Percentiles rank a stretch among this genome's conserved stretches.
Evolutionary conservation across 768 basidiomycete species (phyloP).

Genomic region (Naganishia kalamii): DNA sequence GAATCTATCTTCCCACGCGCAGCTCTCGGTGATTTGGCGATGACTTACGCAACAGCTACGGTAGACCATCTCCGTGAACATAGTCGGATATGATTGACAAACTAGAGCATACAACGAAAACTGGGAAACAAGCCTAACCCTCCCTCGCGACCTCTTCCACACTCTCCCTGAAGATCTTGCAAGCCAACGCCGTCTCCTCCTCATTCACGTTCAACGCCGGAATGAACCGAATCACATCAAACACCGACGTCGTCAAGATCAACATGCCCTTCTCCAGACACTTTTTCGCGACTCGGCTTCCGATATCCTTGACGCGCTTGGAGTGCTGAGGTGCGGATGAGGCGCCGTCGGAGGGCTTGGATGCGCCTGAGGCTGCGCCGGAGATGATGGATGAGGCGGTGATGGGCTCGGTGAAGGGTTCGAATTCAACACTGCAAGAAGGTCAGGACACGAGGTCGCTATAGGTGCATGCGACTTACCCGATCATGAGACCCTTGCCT

Average conservation of each 20-base stretch:
- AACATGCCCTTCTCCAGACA: constrained; percentile 82
- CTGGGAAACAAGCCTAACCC: constrained; percentile 33
- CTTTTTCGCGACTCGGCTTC: constrained; percentile 64
- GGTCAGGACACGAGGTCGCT: constrained; percentile 32
- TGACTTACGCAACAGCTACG: no score
- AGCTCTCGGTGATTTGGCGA: no score
- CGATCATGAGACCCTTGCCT: constrained; percentile 83
- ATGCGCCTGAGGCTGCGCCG: constrained; percentile 50
- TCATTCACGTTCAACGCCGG: constrained; percentile 76
- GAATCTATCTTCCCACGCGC: no score
- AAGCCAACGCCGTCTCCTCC: constrained; percentile 61
- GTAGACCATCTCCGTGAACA: no score
- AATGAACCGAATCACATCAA: constrained; percentile 70
- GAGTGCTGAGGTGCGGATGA: constrained; percentile 39
- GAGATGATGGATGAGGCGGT: constrained; percentile 50
- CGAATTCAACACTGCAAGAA: constrained; percentile 30
- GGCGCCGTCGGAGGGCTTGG: constrained; percentile 16
- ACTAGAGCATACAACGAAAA: no score
- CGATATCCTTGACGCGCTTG: constrained; percentile 53
- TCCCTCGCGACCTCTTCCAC: constrained; percentile 56
- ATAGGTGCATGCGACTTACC: constrained; percentile 45
- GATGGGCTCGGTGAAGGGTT: constrained; percentile 22
- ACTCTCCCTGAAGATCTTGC: constrained; percentile 52
- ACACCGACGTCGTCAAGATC: constrained; percentile 76
- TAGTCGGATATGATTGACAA: no score